Evolutionary conservation across 1,284 basidiomycete species (phyloP), one percentile per base, ranked within the genome.

Genomic region (Cryptococcus sp.): DNA sequence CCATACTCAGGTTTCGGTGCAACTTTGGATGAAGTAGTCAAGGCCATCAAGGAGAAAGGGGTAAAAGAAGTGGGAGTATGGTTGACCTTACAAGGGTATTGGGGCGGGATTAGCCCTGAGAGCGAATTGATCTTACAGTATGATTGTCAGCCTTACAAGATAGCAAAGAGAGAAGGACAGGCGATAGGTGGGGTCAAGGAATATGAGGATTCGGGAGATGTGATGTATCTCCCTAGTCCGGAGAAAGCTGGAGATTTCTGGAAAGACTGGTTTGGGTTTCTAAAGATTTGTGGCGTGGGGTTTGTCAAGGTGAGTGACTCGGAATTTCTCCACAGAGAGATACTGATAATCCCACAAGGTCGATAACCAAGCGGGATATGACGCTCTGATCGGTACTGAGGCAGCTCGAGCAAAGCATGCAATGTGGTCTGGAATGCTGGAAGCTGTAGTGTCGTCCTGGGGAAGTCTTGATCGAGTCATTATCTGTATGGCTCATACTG

Each of bases 71-170:
- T 72, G 5, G 67, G 69, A 2, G 65, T 68, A 10, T 72, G 70
- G 71, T 44, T 71, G 23, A 70, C 62, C 10, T 56, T 68, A 2
- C 63, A 70, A 47, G 71, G 70, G 1, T 73, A 71, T 52, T 73
- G 71, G 71, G 51, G 57, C 31, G 62, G 60, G 4, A 65, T 73
- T 42, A 58, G 68, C 46, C 64, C 64, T 6, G 42, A 58, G 23
- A 65, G 63, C 8, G 56, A 58, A 1, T 58, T 73, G 5, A 56
- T 60, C 0, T 7, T 51, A 31, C 59, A 55, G 45, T 71, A 73
- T 51, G 46, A 56, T 5, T 69, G 67, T 51, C 32, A 52, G 11
- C 14, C 53, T 13, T 62, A 64, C 51, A 50, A 37, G 1, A 53
- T 50, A 0, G 56, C 63, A 5, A 49, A 45, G 57, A 34, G 58